Evolutionary conservation across 371 early-diverging fungal species (phyloP), one percentile per base, ranked within the genome.

Genomic region (Mucor indicus): DNA sequence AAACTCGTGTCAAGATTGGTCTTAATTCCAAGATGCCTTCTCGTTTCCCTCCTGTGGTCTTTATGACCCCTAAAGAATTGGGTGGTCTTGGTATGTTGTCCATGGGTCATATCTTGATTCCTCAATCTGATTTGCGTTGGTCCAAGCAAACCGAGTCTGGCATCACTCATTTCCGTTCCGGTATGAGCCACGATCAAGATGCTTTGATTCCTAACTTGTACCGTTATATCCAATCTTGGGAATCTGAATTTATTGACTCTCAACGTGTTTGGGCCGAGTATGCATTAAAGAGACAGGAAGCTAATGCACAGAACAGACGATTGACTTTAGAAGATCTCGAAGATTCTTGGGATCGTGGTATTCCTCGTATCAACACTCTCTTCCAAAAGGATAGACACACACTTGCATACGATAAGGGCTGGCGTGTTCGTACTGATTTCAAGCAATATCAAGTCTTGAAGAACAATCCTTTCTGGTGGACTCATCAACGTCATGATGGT

Each of bases 41-140:
- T 23, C 86, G 99, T 67, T 99, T 99, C 87, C 99, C 99, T 31
- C 96, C 96, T 15, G 94, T 95, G 4, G 89, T 98, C 1, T 94
- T 96, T 70, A 92, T 90, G 56, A 62, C 62, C 1, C 67, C 67
- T 17, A 67, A 67, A 20, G 97, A 98, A 75, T 72, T 96, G 50
- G 99, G 99, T 60, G 99, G 99, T 50, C 81, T 99, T 17, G 98
- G 98, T 51, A 98, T 99, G 98, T 77, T 98, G 35, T 95, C 93
- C 19, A 97, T 97, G 97, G 97, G 97, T 48, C 98, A 98, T 50
- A 92, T 98, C 13, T 75, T 98, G 45, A 97, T 98, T 54, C 98
- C 97, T 29, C 95, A 96, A 69, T 91, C 92, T 31, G 98, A 99
- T 68, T 67, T 96, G 55, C 88, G 97, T 27, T 97, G 95, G 95